Evolutionary conservation across 352 stramenopile genomes (phyloP).

Genomic region (Phytopythium kandeliae): DNA sequence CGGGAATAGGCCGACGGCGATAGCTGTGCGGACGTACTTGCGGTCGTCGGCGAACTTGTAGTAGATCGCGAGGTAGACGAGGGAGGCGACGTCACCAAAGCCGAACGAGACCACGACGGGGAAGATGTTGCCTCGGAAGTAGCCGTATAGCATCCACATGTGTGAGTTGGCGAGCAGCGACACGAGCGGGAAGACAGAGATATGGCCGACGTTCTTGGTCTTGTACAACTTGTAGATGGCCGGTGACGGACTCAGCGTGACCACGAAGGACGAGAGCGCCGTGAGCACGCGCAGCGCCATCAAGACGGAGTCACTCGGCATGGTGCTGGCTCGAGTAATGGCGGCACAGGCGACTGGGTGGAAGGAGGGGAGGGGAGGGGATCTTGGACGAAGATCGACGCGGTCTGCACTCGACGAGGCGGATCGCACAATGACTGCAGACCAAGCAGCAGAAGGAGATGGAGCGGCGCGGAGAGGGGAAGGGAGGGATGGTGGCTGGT

Average conservation of each 20-base stretch:
- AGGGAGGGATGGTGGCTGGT: background rate
- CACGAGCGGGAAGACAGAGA: slow-evolving; percentile 32
- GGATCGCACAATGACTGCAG: slow-evolving; percentile 5
- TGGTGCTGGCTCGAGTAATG: background rate
- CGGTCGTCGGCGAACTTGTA: slow-evolving; percentile 35
- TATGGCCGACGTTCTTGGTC: slow-evolving; percentile 23
- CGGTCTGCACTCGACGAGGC: slow-evolving; percentile 3
- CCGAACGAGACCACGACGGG: slow-evolving; percentile 43
- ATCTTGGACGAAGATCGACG: background rate
- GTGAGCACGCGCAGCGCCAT: slow-evolving; percentile 15
- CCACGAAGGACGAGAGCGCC: slow-evolving; percentile 25
- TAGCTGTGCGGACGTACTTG: slow-evolving; percentile 29
- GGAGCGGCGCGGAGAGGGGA: background rate
- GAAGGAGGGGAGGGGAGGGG: background rate
- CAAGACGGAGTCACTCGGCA: slow-evolving; percentile 6
- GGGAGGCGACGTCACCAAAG: slow-evolving; percentile 29
- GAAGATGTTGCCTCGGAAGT: slow-evolving; percentile 37
- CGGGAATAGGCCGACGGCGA: slow-evolving; percentile 12
- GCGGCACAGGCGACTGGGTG: background rate
- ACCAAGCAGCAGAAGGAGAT: background rate
- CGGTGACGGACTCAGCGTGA: slow-evolving; percentile 30
- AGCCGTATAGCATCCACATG: slow-evolving; percentile 44
- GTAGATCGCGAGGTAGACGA: slow-evolving; percentile 47
- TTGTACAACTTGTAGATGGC: slow-evolving; percentile 32
- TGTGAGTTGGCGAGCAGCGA: slow-evolving; percentile 34